phyloP scores from a whole-genome alignment of 345 rosid genomes.

The Eucalyptus melliodora region DNA sequence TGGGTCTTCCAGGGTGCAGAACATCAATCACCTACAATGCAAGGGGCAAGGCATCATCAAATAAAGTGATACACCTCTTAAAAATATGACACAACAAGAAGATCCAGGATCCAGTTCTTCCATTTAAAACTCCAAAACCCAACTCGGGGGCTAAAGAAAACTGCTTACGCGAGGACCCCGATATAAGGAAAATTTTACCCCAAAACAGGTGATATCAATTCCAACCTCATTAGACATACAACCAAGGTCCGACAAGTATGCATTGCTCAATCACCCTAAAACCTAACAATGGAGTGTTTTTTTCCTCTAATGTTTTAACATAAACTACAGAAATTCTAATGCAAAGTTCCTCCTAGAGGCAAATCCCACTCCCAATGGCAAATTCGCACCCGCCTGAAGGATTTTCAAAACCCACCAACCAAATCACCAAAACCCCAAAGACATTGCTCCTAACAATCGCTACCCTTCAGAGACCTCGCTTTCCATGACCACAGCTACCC shows the following conservation, averaged over 20 bases:
- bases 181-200: background rate
- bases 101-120: background rate
- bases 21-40: constrained; percentile 45
- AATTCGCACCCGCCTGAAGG: background rate
- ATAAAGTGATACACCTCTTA: background rate
- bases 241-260: background rate
- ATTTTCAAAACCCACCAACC: background rate
- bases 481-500: background rate
- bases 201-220: background rate
- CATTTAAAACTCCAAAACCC: background rate
- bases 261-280: background rate
- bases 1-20: constrained; percentile 65
- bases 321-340: background rate
- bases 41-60: background rate
- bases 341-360: background rate
- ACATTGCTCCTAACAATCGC: background rate
- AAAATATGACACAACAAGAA: background rate
- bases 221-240: background rate
- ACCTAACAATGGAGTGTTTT: background rate
- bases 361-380: background rate
- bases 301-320: background rate
- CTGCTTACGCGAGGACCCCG: background rate
- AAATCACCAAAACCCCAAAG: background rate
- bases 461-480: background rate
- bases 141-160: background rate